Base-by-base conservation (phyloP, 306 rosid genomes). In the Cicer chorassanicum region DNA sequence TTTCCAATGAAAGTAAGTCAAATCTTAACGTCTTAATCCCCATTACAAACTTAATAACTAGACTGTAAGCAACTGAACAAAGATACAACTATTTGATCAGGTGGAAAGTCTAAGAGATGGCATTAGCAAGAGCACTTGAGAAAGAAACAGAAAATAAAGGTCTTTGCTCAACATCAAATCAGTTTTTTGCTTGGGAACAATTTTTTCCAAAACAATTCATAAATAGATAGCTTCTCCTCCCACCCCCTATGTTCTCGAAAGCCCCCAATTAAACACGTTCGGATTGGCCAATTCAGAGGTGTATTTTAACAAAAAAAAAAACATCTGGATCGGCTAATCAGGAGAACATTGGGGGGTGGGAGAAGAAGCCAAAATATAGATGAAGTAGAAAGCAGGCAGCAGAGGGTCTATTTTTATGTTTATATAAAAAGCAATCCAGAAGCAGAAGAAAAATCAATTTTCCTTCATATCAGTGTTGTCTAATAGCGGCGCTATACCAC, bases 201-300 rank as follows among this genome's bases (percentile, higher is more conserved):
- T 60, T 74, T 65, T 16, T 49, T 9, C 49, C 44, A 78, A 65
- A 82, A 61, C 75, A 78, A 55, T 64, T 55, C 56, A 63, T 18
- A 53, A 60, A 80, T 65, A 29, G 36, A 29, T 29, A 29, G 36
- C 5, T 29, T 29, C 36, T 29, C 36, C 36, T 29, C 36, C 36
- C 36, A 29, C 4, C 36, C 1, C 36, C 36, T 29, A 29, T 29
- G 36, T 29, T 29, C 36, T 29, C 36, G 1, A 29, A 29, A 29
- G 36, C 36, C 36, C 36, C 36, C 36, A 29, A 29, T 29, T 29
- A 29, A 29, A 29, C 36, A 4, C 36, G 36, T 29, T 29, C 36
- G 36, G 36, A 4, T 29, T 19, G 21, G 1, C 21, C 21, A 19
- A 19, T 19, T 19, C 21, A 19, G 21, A 19, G 21, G 21, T 1